Conservation (phyloP, 1,284 basidiomycete genomes). For the Irpex lacteus region DNA sequence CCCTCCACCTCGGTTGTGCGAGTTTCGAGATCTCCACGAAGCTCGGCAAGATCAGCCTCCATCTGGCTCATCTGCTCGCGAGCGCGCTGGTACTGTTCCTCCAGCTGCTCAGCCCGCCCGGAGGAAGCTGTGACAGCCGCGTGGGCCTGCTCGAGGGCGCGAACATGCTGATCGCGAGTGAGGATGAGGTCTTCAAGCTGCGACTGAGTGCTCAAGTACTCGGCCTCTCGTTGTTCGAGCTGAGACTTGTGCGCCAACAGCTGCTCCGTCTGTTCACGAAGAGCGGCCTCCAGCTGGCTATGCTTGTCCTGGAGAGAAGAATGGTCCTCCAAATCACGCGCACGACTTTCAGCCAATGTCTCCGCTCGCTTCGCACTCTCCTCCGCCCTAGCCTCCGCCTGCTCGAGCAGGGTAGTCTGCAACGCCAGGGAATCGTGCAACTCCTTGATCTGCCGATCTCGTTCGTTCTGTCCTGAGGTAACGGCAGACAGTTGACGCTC, state of each 20-base stretch:
- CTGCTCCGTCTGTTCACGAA: conserved; percentile 81
- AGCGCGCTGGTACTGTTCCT: conserved; percentile 69
- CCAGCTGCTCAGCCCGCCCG: conserved; percentile 79
- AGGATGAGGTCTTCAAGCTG: conserved; percentile 72
- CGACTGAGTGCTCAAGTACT: conserved; percentile 61
- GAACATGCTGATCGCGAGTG: conserved; percentile 80
- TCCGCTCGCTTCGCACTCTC: conserved; percentile 85
- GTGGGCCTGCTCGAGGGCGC: conserved; percentile 84
- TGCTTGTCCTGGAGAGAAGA: conserved; percentile 72
- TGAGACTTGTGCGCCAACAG: conserved; percentile 76
- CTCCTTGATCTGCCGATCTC: conserved; percentile 73
- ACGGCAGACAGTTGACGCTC: conserved; percentile 76
- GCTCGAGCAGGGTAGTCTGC: conserved; percentile 75
- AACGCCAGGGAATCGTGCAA: conserved; percentile 71
- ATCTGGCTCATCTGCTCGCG: conserved; percentile 66
- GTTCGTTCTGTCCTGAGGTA: conserved; percentile 63
- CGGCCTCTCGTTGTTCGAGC: conserved; percentile 78
- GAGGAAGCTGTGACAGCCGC: conserved; percentile 76
- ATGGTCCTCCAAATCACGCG: conserved; percentile 67
- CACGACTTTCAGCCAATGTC: conserved; percentile 77
- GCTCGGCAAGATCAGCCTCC: conserved; percentile 74
- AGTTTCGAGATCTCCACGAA: conserved; percentile 76
- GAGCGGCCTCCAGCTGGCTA: conserved; percentile 58
- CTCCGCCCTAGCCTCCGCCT: conserved; percentile 79
- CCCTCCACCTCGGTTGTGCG: conserved; percentile 71